Evolutionary conservation across 441 rosid species (phyloP).

Genomic region (Flueggea neowawraea): DNA sequence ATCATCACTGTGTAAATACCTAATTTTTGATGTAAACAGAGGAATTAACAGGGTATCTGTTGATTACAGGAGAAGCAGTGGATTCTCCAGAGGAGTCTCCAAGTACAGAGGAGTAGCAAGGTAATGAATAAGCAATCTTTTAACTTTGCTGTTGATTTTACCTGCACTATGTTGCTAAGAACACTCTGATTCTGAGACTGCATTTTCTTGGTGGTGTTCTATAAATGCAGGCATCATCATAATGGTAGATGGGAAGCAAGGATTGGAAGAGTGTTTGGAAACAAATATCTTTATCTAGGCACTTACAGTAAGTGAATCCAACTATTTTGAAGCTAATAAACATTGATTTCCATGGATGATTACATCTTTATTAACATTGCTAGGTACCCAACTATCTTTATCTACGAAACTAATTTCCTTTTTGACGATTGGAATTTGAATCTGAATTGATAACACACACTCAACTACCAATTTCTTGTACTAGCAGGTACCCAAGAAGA

Average conservation of each 20-base stretch:
- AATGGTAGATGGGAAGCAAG: constrained; percentile 85
- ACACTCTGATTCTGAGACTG: neutral
- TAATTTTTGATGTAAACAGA: no score
- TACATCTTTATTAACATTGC: no score
- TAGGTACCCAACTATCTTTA: no score
- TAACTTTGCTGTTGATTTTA: neutral
- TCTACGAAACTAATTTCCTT: no score
- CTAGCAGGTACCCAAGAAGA: constrained; percentile 66
- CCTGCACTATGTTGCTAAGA: neutral
- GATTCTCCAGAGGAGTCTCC: constrained; percentile 73
- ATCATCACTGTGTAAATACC: no score
- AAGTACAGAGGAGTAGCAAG: constrained; percentile 76
- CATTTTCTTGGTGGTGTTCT: no score
- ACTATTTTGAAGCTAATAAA: no score
- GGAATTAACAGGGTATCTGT: no score
- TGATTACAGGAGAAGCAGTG: constrained; percentile 69
- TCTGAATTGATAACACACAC: no score
- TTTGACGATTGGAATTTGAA: no score
- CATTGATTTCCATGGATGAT: no score
- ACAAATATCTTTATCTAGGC: constrained; percentile 72
- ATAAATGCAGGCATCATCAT: constrained; percentile 56
- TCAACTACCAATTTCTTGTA: no score
- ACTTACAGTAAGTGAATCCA: constrained; percentile 43
- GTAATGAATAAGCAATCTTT: constrained; percentile 14
- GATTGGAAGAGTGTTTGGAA: constrained; percentile 69